Evolutionary conservation across 1,284 basidiomycete genomes (phyloP).

Genomic region (Microbotryum saponariae): DNA sequence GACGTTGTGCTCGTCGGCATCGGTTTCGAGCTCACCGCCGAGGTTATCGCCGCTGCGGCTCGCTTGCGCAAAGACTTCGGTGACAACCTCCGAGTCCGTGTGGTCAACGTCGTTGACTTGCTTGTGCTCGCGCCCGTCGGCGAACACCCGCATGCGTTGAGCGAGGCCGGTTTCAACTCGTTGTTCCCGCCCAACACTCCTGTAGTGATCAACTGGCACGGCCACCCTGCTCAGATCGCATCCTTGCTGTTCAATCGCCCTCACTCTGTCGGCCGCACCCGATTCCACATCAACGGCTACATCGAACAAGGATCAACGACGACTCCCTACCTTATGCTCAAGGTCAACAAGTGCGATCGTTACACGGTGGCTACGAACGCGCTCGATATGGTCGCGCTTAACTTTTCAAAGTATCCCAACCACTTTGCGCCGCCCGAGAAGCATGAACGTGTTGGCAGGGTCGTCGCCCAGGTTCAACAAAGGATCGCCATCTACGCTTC

Average conservation of each 20-base stretch:
- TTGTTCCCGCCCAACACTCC: conserved; percentile 42
- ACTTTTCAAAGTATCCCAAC: background rate
- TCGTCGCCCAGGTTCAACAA: conserved; percentile 41
- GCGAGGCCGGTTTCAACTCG: conserved; percentile 49
- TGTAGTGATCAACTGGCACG: conserved; percentile 55
- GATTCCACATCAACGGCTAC: conserved; percentile 45
- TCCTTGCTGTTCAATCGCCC: conserved; percentile 42
- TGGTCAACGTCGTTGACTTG: conserved; percentile 49
- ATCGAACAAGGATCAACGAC: conserved; percentile 47
- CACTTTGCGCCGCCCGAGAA: conserved; percentile 5
- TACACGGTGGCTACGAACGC: conserved; percentile 46
- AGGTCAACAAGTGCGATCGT: conserved; percentile 44
- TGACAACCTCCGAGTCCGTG: conserved; percentile 37
- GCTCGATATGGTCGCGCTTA: conserved; percentile 34
- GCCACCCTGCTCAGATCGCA: conserved; percentile 26
- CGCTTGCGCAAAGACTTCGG: conserved; percentile 38
- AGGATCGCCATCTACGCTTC: conserved; percentile 42
- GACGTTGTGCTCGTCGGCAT: conserved; percentile 46
- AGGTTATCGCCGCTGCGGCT: conserved; percentile 42
- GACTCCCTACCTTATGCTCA: conserved; percentile 45
- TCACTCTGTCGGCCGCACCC: conserved; percentile 40
- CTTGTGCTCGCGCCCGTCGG: conserved; percentile 60
- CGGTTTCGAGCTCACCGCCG: conserved; percentile 47
- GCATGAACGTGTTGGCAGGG: conserved; percentile 25
- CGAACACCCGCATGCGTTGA: conserved; percentile 71